Base-by-base conservation (phyloP, 352 stramenopile species). In the Phytophthora nicotianae region DNA sequence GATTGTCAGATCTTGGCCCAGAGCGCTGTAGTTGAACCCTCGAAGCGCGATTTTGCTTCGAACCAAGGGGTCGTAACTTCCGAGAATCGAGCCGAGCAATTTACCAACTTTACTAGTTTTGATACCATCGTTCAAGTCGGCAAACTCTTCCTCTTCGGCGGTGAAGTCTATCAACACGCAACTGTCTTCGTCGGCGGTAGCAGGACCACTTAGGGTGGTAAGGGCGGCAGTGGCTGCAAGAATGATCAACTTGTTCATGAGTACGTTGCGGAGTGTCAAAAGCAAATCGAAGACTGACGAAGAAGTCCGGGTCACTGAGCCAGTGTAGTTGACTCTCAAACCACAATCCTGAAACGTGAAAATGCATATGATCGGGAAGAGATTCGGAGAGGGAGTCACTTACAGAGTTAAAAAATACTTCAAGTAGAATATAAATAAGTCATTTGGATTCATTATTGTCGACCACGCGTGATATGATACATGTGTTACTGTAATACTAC, bases 111-210 rank as follows among this genome's bases (percentile, higher is more conserved):
- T 43, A 8, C 45, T 19, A 32, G 54, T 26, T 32, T 66, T 57
- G 58, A 77, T 54, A 16, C 80, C 48, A 20, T 65, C 54, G 59
- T 87, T 87, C 51, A 89, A 54, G 27, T 62, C 49, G 10, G 33
- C 33, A 58, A 89, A 69, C 52, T 85, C 65, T 2, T 49, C 58
- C 2, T 60, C 42, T 52, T 74, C 64, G 20, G 74, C 54, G 9
- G 63, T 69, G 63, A 81, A 89, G 63, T 75, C 70, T 20, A 84
- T 48, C 10, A 72, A 47, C 29, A 62, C 54, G 50, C 77, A 86
- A 29, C 60, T 68, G 47, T 68, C 55, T 11, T 51, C 37, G 41
- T 24, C 24, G 13, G 50, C 11, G 16, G 27, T 17, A 8, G 5
- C 40, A 10, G 48, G 17, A 1, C 16, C n/a, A 37, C 17, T 43